Evolutionary conservation across 345 rosid species (phyloP), one percentile per base, ranked within the genome.

Genomic region (Sonneratia alba): DNA sequence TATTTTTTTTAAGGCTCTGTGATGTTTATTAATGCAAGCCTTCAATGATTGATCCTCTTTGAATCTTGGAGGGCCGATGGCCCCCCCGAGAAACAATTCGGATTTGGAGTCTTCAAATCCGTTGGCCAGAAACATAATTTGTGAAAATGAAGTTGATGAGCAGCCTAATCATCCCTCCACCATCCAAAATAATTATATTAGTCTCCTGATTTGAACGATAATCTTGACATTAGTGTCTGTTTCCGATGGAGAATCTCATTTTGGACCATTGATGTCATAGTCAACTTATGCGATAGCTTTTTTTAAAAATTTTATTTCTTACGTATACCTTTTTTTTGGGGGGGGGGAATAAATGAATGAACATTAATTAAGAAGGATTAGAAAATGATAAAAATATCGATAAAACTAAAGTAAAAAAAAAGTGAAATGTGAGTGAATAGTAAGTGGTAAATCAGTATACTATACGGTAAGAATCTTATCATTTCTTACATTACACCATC

Each of bases 11-110:
- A 5, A 42, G 10, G 0, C 45, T 9, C 45, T 42, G 1, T 42
- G 45, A 42, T 42, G 45, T 42, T 42, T 42, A 42, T 42, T 47
- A 9, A 47, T 73, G 53, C 62, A 68, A 73, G 51, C 67, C 78
- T 77, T 84, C 84, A 84, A 86, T 91, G 83, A 91, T 91, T 83
- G 86, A 78, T 82, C 61, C 80, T 69, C 82, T 79, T 81, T 81
- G 66, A 74, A 81, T 80, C 80, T 81, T 74, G 75, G 57, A 21
- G 75, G 85, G 81, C 14, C 80, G 81, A 73, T 67, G 38, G 19
- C 61, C 72, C 77, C 79, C 74, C 71, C 32, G 1, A 27, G 32
- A 71, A 73, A 75, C 15, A 55, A 37, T 45, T 45, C 77, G 73
- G 69, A 62, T 69, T 72, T 37, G 48, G 71, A 65, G 45, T 76